Base-by-base conservation (phyloP, 805 yeast species). In the Dipodascus albidus region DNA sequence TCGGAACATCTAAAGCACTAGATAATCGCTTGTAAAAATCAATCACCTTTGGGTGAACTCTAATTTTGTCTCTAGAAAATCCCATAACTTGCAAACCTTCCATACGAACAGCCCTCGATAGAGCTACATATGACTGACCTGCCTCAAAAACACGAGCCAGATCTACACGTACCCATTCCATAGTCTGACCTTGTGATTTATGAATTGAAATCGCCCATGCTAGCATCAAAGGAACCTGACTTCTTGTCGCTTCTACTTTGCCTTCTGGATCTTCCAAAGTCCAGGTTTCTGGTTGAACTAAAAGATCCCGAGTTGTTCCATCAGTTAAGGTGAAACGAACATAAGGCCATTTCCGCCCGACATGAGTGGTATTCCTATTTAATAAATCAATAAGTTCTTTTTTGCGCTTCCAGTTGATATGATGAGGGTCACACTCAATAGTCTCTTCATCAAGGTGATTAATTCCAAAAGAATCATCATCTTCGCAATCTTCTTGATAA, bases 161-260 rank as follows among this genome's bases (percentile, higher is more conserved):
- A 65, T 93, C 95, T 3, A 91, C 96, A 57, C 77, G 77, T 2
- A 87, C 89, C 53, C 78, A 74, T 2, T 83, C 81, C 48, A 89
- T 67, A 0, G 98, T 86, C 67, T 91, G 90, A 0, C 99, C 99
- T 66, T 91, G 99, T 0, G 97, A 82, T 69, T 93, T 91, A 65
- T 93, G 99, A 48, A 93, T 90, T 0, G 97, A 89, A 48, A 93
- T 68, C 0, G 99, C 89, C 97, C 98, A 93, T 0, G 99, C 96
- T n/a, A 90, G 71, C 60, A 91, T 82, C 52, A 93, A 70, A 0
- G 99, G 99, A 1, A 93, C 60, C 63, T 93, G 99, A 0, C 75
- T 73, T 60, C 97, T 74, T 1, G 84, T 74, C 0, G 87, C 96
- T 14, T 87, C 59, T 0, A 83, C 79, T 6, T 73, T 73, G 20